Base-by-base conservation (phyloP, 129 eudicot species). In the Pseudognaphalium luteoalbum region DNA sequence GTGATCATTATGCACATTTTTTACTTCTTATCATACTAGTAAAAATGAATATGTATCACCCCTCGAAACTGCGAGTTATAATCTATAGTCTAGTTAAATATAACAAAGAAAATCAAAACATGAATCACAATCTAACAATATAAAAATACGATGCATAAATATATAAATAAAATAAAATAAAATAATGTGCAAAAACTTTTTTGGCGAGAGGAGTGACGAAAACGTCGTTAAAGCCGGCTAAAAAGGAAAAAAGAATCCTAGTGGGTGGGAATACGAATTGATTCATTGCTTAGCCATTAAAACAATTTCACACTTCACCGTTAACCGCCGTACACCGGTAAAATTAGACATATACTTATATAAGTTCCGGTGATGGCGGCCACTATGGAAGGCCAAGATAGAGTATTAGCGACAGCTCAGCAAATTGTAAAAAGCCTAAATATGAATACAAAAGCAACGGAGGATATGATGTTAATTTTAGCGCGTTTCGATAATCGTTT, bases 321-420 rank as follows among this genome's bases (percentile, higher is more conserved):
- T 58, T 66, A 50, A 33, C 34, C 68, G 57, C 41, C 68, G 68
- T 73, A 6, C 15, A 58, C 35, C 77, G 57, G 68, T 42, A 42
- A 59, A 11, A 57, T 4, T 30, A 54, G 60, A 25, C 59, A n/a
- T 6, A 54, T 19, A n/a, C n/a, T 16, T 9, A n/a, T 54, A 20
- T 34, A 54, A 16, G 1, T 4, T 56, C 62, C 70, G 66, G 21
- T 69, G 39, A 86, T 81, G 91, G 87, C 91, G 75, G 76, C 93
- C 76, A 78, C 88, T 25, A 75, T 74, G 11, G 93, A 87, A 50
- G 91, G 90, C 3, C 74, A 92, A 57, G 96, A 92, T 9, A 87
- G 89, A 69, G 88, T 92, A n/a, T 29, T 92, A 20, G 98, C 98
- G 2, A 83, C 96, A 20, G 98, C 93, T 72, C 96, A 92, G 19